Evolutionary conservation across 2,329 filamentous ascomycete species (phyloP), one percentile per base, ranked within the genome.

Genomic region (Fusarium camptoceras): DNA sequence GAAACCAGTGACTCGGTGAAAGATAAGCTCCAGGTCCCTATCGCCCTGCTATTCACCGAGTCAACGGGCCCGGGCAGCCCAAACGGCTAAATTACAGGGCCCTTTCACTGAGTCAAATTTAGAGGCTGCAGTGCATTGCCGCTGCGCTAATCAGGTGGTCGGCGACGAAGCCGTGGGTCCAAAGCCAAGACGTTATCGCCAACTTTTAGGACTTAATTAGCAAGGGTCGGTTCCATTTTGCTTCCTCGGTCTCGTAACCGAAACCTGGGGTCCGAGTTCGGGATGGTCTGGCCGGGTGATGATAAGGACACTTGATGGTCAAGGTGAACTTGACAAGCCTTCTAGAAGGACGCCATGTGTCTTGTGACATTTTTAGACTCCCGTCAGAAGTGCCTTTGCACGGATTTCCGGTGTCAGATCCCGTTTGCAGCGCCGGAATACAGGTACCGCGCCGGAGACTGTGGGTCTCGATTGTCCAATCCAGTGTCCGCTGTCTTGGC

Each of bases 1-100:
- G 67, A 70, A 70, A 64, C 44, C 34, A 64, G 50, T 68, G 65
- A 68, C 65, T 68, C 65, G 64, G 65, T 68, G 65, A 68, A 68
- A 64, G 64, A 68, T 51, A 66, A 50, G 54, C 41, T 18, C 11
- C n/a, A 22, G 27, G 30, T 22, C 22, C 49, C 41, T 64, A 48
- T 68, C 37, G 43, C 49, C 49, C 55, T 25, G 37, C 46, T 10
- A 42, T 70, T 66, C 64, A 66, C 64, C 55, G 64, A 66, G 64
- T 66, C 64, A 66, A 60, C 41, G 34, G 34, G 34, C 30, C 30
- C 30, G 30, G 30, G 15, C 10, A 37, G 27, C 48, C 48, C 22
- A 51, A 51, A 22, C 30, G 31, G 48, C 31, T 39, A 51, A 34
- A 24, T 14, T 53, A 42, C 24, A 53, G 31, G 37, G 22, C n/a